A percentile compares a stretch with the other conserved stretches of the same genome.
These are phyloP conservation scores for Mangifera indica DNA, from an alignment of 345 rosid genomes.

Conservation along the genomic window DNA sequence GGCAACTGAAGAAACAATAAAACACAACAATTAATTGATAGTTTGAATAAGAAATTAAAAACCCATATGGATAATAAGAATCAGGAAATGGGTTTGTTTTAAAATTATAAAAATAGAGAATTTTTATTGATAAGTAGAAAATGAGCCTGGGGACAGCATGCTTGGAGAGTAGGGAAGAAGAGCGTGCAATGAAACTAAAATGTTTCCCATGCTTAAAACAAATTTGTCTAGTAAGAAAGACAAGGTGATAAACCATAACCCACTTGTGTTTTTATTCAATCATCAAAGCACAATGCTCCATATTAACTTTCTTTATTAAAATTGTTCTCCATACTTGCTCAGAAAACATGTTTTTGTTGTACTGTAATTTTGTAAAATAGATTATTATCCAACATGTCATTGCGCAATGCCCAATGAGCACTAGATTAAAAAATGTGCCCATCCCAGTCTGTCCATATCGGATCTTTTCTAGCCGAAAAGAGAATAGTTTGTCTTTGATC, in stretches of 20 bases:
- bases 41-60: slow-evolving; percentile 4
- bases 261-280: slow-evolving; percentile 51
- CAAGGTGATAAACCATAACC: slow-evolving; percentile 53
- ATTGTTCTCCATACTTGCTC: slow-evolving; percentile 42
- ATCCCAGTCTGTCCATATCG: slow-evolving; percentile 43
- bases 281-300: slow-evolving; percentile 44
- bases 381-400: background rate
- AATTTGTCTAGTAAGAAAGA: slow-evolving; percentile 47
- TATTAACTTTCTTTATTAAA: background rate
- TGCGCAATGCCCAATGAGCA: slow-evolving; percentile 1
- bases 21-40: background rate
- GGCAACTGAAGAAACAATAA: slow-evolving; percentile 18
- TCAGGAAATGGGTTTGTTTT: slow-evolving; percentile 21
- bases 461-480: slow-evolving; percentile 22
- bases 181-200: slow-evolving; percentile 36
- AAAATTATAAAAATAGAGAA: slow-evolving; percentile 12
- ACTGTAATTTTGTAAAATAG: slow-evolving; percentile 11
- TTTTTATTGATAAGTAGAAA: slow-evolving; percentile 22
- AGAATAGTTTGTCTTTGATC: slow-evolving; percentile 32
- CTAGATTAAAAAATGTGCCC: no score
- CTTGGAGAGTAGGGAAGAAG: slow-evolving; percentile 36
- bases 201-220: slow-evolving; percentile 63
- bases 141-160: slow-evolving; percentile 30
- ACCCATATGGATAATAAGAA: background rate
- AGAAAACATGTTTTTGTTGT: slow-evolving; percentile 15